Percentiles rank a stretch among this genome's conserved stretches.
Evolutionary conservation across 108 stramenopile genomes (phyloP).

Genomic region (Cyclotella atomus): DNA sequence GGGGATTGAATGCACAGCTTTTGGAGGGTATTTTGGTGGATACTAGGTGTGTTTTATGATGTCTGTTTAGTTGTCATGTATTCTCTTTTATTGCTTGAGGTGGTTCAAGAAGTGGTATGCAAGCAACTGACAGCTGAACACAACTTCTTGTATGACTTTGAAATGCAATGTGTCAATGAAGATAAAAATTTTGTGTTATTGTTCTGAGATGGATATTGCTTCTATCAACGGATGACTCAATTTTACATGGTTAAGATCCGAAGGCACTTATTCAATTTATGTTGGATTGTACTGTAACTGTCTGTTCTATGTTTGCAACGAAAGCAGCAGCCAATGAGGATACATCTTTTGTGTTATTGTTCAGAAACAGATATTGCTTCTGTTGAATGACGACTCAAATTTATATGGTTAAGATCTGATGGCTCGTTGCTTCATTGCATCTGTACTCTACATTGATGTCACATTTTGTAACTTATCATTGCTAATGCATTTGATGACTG

Average conservation of each 20-base stretch:
- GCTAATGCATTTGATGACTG: too few species aligned
- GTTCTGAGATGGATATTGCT: constrained; percentile 22
- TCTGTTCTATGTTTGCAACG: too few species aligned
- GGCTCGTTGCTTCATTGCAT: not conserved
- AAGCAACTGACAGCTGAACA: not conserved
- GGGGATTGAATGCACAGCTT: constrained; percentile 47
- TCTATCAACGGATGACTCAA: constrained; percentile 21
- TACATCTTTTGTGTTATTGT: constrained; percentile 7
- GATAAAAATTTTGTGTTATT: constrained; percentile 26
- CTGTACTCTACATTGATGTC: constrained; percentile 2
- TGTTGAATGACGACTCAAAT: constrained; percentile 20
- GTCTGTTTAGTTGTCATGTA: not conserved
- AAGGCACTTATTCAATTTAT: constrained; percentile 1
- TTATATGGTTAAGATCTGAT: constrained; percentile 27
- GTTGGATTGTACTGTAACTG: too few species aligned
- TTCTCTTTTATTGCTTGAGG: not conserved
- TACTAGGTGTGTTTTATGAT: constrained; percentile 49
- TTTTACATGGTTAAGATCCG: constrained; percentile 26
- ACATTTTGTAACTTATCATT: not conserved
- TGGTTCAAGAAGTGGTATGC: not conserved
- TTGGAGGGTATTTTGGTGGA: constrained; percentile 75
- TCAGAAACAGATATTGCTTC: constrained; percentile 26
- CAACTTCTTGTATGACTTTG: not conserved
- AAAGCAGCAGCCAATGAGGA: constrained; percentile 6
- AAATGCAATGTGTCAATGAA: constrained; percentile 13